Percentiles rank a stretch among this genome's conserved stretches.
These are phyloP conservation scores for Friedmanniomyces simplex DNA, from an alignment of 495 filamentous ascomycete species.

Conservation along the genomic window DNA sequence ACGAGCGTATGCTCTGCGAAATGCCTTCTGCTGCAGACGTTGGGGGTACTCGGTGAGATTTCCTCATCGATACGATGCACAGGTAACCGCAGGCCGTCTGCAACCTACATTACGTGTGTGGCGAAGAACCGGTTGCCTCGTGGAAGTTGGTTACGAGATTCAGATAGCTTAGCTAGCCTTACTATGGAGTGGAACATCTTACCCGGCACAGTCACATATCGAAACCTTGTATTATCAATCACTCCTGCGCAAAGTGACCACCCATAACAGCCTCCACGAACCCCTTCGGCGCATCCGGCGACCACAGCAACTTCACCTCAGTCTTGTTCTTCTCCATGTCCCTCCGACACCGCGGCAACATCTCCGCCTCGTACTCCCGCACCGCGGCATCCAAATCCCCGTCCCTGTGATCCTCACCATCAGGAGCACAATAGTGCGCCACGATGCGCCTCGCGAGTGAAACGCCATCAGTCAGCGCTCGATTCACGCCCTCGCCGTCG, in stretches of 20 bases:
- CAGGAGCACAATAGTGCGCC: background rate
- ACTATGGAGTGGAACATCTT: too few species aligned
- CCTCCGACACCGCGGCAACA: constrained; percentile 1
- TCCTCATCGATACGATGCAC: too few species aligned
- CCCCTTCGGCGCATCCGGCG: background rate
- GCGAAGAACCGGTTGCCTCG: too few species aligned
- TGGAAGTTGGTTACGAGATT: too few species aligned
- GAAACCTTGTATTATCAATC: too few species aligned
- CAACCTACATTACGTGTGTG: too few species aligned
- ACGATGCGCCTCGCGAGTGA: constrained; percentile 1
- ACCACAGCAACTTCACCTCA: background rate
- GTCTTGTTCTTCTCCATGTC: background rate
- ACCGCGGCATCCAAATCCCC: background rate
- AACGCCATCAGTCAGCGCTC: background rate
- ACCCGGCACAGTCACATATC: background rate
- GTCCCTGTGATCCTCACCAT: background rate
- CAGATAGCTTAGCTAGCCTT: too few species aligned
- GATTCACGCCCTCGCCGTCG: constrained; percentile 6
- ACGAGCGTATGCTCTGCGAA: too few species aligned
- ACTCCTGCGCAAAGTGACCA: background rate
- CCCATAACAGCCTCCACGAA: background rate
- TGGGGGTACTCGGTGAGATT: too few species aligned
- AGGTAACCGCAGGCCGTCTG: too few species aligned
- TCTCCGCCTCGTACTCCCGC: constrained; percentile 5
- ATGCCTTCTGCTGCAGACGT: too few species aligned